Conservation (phyloP, 2,329 filamentous ascomycete species). For the Pseudogymnoascus destructans region DNA sequence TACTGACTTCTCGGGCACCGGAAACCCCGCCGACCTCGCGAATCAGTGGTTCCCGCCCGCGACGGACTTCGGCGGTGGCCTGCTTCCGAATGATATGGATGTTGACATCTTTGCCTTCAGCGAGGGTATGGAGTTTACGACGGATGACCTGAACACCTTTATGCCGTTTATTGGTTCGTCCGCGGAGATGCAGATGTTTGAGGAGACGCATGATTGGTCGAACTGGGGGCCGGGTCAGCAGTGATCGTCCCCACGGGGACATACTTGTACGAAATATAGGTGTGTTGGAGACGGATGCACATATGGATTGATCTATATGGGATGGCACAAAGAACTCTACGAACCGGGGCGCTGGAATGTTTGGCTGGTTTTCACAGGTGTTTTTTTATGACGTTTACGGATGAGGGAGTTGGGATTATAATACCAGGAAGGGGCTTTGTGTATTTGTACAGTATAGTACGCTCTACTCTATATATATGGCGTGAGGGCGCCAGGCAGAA, state of each 20-base stretch:
- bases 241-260: neutral
- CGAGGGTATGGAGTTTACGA: constrained; percentile 6
- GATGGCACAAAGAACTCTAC: neutral
- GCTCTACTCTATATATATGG: constrained; percentile 1
- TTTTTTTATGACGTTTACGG: neutral
- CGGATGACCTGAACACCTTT: neutral
- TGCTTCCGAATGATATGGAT: constrained; percentile 7
- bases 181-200: neutral
- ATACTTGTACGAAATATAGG: neutral
- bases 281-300: neutral
- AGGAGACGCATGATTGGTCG: neutral
- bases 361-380: neutral
- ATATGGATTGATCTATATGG: neutral
- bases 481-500: neutral
- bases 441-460: constrained; percentile 5
- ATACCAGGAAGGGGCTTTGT: neutral
- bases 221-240: neutral
- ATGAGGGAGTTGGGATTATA: neutral
- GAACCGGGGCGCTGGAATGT: neutral
- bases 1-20: neutral
- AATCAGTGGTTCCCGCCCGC: neutral
- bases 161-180: neutral
- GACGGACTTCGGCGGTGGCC: neutral
- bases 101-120: neutral
- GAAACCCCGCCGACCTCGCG: neutral